Percentiles rank a stretch among this genome's conserved stretches.
Evolutionary conservation across 1,284 basidiomycete species (phyloP).

Genomic region (Ganoderma sinense): DNA sequence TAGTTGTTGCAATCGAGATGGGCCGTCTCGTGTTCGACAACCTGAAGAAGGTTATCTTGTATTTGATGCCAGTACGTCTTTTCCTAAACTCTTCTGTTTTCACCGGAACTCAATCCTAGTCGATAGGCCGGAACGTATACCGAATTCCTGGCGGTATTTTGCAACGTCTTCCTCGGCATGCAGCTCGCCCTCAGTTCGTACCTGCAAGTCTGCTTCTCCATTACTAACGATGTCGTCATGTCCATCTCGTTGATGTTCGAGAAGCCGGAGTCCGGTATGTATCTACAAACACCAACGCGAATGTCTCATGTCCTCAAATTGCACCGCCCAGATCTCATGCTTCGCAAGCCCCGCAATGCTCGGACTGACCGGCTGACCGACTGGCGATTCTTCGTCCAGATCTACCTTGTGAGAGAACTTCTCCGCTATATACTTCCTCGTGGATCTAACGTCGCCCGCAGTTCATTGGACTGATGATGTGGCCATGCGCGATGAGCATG

Average conservation of each 20-base stretch:
- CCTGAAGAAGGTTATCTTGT: slow-evolving; percentile 61
- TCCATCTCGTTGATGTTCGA: slow-evolving; percentile 60
- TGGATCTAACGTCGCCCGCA: slow-evolving; percentile 19
- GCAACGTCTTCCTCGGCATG: slow-evolving; percentile 56
- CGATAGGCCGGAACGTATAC: slow-evolving; percentile 52
- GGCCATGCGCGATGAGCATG: slow-evolving; percentile 55
- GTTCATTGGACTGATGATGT: slow-evolving; percentile 55
- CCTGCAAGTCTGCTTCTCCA: slow-evolving; percentile 54
- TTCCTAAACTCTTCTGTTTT: neutral
- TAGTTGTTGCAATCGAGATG: slow-evolving; percentile 59
- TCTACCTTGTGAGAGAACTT: slow-evolving; percentile 64
- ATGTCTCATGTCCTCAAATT: slow-evolving; percentile 8
- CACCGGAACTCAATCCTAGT: neutral
- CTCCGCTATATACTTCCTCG: too few species aligned
- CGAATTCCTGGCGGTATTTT: slow-evolving; percentile 74
- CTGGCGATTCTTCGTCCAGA: slow-evolving; percentile 62
- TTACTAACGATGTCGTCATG: slow-evolving; percentile 56
- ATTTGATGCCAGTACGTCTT: slow-evolving; percentile 52
- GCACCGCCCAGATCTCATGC: slow-evolving; percentile 45
- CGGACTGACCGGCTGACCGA: slow-evolving; percentile 61
- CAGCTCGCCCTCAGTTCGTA: slow-evolving; percentile 52
- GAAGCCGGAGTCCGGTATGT: slow-evolving; percentile 55
- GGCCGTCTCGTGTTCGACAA: slow-evolving; percentile 75
- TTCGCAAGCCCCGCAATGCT: slow-evolving; percentile 69
- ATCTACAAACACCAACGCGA: neutral